Evolutionary conservation across 2,329 filamentous ascomycete species (phyloP).

Genomic region (Onygena corvina): DNA sequence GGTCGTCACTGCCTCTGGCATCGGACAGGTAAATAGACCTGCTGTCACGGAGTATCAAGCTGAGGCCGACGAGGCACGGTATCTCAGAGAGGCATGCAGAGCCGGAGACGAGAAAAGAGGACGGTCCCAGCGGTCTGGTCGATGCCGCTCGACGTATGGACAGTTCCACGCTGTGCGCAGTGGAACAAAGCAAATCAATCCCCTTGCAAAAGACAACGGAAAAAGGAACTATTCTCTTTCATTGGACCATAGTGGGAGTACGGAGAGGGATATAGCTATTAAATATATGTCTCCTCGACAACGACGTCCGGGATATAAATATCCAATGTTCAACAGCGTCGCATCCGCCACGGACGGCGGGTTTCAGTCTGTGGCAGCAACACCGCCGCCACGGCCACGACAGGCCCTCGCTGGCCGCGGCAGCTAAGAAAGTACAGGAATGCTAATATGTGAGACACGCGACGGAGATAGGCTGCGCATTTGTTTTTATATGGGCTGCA

Average conservation of each 20-base stretch:
- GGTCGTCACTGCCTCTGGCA: slow-evolving; percentile 5
- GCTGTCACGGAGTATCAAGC: no score
- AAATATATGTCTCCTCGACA: no score
- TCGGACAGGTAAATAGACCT: not conserved
- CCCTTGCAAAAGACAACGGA: no score
- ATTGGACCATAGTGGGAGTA: not conserved
- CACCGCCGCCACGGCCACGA: not conserved
- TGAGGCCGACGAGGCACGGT: no score
- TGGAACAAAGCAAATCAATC: not conserved
- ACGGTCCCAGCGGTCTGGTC: no score
- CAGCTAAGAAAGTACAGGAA: no score
- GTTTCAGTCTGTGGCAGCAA: not conserved
- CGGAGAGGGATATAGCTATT: not conserved
- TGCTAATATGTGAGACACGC: slow-evolving; percentile 4
- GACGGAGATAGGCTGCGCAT: not conserved
- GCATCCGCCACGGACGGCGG: not conserved
- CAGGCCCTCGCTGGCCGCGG: not conserved
- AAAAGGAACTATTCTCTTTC: not conserved
- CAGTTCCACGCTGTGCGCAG: not conserved
- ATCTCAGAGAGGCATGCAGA: no score
- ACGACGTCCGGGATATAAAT: no score
- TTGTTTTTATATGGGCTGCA: not conserved
- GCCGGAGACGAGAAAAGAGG: no score
- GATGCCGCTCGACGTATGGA: not conserved
- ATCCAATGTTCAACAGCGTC: not conserved